phyloP scores from a whole-genome alignment of 2,329 filamentous ascomycete genomes.

The Venturia effusa region DNA sequence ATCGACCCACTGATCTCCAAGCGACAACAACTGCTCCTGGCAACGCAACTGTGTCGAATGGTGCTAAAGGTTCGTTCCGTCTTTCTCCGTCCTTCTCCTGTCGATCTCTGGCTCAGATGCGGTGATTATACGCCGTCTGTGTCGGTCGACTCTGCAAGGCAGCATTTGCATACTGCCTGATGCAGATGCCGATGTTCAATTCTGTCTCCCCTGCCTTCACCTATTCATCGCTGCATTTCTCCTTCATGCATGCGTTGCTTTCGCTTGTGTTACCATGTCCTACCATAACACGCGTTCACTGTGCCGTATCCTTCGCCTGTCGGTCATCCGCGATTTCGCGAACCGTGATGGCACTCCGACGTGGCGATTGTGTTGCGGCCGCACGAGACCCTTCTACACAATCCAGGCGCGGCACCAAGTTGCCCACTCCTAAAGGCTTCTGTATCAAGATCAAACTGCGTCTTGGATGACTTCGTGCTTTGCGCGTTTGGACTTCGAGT shows the following conservation, averaged over 20 bases:
- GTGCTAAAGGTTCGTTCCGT: constrained; percentile 63
- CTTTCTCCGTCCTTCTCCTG: not conserved
- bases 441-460: not conserved
- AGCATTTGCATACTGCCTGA: not conserved
- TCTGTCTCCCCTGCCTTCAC: not conserved
- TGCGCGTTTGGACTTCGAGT: not conserved
- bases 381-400: too few species aligned
- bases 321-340: not conserved
- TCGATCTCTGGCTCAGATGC: not conserved
- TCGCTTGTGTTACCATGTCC: not conserved
- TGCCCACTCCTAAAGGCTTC: not conserved
- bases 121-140: not conserved
- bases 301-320: not conserved
- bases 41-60: constrained; percentile 96
- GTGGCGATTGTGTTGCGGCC: too few species aligned
- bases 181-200: too few species aligned
- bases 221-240: not conserved
- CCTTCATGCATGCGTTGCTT: too few species aligned
- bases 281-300: not conserved
- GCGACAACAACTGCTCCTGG: constrained; percentile 90
- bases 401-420: not conserved
- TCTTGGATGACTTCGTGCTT: not conserved
- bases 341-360: not conserved
- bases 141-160: not conserved
- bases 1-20: constrained; percentile 98